Percentiles rank a stretch among this genome's conserved stretches.
phyloP scores from a whole-genome alignment of 805 yeast genomes.

The Candida lessepsii region DNA sequence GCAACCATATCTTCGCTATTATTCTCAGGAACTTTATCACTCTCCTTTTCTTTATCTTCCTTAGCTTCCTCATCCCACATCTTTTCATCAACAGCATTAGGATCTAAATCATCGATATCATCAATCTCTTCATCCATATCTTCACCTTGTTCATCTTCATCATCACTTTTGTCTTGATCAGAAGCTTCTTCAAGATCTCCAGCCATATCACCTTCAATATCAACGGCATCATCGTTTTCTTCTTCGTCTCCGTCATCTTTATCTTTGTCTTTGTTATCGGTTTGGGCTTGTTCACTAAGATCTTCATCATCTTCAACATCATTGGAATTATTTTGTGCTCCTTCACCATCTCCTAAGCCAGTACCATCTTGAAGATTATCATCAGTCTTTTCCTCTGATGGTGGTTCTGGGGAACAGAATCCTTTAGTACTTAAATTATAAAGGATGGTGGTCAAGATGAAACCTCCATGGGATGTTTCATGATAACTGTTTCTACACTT shows the following conservation, averaged over 20 bases:
- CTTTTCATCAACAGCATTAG: conserved; percentile 92
- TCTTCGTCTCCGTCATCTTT: conserved; percentile 60
- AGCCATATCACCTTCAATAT: conserved; percentile 96
- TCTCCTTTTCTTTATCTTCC: conserved; percentile 77
- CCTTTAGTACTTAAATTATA: conserved; percentile 71
- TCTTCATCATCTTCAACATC: conserved; percentile 93
- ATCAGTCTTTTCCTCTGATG: conserved; percentile 58
- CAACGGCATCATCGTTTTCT: conserved; percentile 86
- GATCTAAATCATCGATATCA: conserved; percentile 85
- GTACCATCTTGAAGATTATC: conserved; percentile 79
- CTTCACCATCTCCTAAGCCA: conserved; percentile 90
- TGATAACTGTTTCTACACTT: conserved; percentile 50
- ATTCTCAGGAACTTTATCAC: conserved; percentile 66
- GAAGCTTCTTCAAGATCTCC: conserved; percentile 84
- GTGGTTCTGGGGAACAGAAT: conserved; percentile 88
- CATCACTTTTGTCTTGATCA: conserved; percentile 59
- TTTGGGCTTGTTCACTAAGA: conserved; percentile 72
- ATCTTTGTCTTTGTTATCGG: conserved; percentile 66
- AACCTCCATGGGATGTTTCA: conserved; percentile 60
- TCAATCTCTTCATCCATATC: conserved; percentile 89
- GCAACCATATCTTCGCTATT: conserved; percentile 51
- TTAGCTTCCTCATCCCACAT: conserved; percentile 96
- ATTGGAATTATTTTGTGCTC: conserved; percentile 75
- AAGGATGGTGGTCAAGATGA: conserved; percentile 54
- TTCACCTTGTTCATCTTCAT: conserved; percentile 50